Base-by-base conservation (phyloP, 2,329 filamentous ascomycete genomes). In the Ceratocystiopsis sp. region DNA sequence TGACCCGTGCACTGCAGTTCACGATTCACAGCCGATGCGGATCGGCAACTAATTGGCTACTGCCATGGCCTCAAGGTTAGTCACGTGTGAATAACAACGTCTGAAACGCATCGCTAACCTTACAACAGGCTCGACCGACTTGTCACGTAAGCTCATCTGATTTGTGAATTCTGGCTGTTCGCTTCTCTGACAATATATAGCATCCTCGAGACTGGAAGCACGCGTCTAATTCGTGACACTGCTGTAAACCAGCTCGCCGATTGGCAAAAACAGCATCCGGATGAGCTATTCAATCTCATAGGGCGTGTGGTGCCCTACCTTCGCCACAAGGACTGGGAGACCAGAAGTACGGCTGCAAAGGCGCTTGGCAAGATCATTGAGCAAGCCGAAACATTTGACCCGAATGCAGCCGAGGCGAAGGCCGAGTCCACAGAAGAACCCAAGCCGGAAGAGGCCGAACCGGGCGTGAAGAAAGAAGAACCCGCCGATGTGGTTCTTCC, bases 201-300 rank as follows among this genome's bases (percentile, higher is more conserved):
- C 51, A 77, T 98, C 59, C 78, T 98, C 54, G 91, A 98, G 71
- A 96, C 91, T 45, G 91, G 91, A 54, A 96, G 89, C 64, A 98
- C 91, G 47, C 80, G 82, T 58, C 71, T 98, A 52, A 96, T 98
- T 58, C 80, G 93, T 52, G 93, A 95, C 57, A 98, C 91, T 49
- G 93, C 91, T 49, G 91, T 93, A 48, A 86, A 93, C 57, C 91
- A 98, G 64, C 73, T 98, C 49, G 91, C 87, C 48, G 91, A 98
- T 63, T 91, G 94, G 61, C 93, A 98, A 63, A 96, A 95, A 59
- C 84, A 91, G 60, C 91, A 96, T 55, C 91, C 91, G 0, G 89
- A 98, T 63, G 93, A 98, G 60, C 69, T 98, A 1, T 96, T 96
- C 64, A 95, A 96, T 57, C 72, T 98, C 8, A 71, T 98, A 13